phyloP scores from a whole-genome alignment of 257 asterid species.

The Petunia axillaris region DNA sequence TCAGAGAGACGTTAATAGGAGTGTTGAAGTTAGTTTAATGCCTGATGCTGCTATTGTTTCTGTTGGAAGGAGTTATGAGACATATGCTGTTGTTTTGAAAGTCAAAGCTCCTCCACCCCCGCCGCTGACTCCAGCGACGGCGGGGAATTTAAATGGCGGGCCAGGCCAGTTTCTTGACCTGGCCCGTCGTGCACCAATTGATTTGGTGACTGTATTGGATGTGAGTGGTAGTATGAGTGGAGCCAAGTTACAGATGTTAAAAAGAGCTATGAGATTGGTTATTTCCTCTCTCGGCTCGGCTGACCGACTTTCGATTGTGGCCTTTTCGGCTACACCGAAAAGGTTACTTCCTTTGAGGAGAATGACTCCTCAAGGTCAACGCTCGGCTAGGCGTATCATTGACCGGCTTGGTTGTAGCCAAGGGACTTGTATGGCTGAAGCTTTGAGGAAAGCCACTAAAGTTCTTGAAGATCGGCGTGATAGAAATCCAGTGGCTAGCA shows the following conservation, averaged over 20 bases:
- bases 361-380: constrained; percentile 79
- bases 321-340: constrained; percentile 64
- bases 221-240: constrained; percentile 83
- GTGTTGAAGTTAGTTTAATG: constrained; percentile 53
- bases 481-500: constrained; percentile 79
- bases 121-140: neutral
- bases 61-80: constrained; percentile 53
- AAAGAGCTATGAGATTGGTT: constrained; percentile 85
- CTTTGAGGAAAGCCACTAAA: constrained; percentile 68
- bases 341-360: constrained; percentile 64
- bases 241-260: constrained; percentile 84
- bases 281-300: constrained; percentile 85
- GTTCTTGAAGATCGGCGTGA: constrained; percentile 86
- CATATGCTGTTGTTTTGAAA: constrained; percentile 69
- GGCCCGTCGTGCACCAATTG: constrained; percentile 80
- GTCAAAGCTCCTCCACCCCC: constrained; percentile 63
- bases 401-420: constrained; percentile 71
- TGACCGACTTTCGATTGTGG: constrained; percentile 79
- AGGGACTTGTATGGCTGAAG: constrained; percentile 67
- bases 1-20: constrained; percentile 31
- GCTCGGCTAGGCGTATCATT: constrained; percentile 56
- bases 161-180: constrained; percentile 38
- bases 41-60: constrained; percentile 82
- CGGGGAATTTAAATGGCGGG: constrained; percentile 29
- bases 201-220: constrained; percentile 81